These are phyloP conservation scores for Venustampulla echinocandica DNA, from an alignment of 495 filamentous ascomycete genomes.

Conservation along the genomic window DNA sequence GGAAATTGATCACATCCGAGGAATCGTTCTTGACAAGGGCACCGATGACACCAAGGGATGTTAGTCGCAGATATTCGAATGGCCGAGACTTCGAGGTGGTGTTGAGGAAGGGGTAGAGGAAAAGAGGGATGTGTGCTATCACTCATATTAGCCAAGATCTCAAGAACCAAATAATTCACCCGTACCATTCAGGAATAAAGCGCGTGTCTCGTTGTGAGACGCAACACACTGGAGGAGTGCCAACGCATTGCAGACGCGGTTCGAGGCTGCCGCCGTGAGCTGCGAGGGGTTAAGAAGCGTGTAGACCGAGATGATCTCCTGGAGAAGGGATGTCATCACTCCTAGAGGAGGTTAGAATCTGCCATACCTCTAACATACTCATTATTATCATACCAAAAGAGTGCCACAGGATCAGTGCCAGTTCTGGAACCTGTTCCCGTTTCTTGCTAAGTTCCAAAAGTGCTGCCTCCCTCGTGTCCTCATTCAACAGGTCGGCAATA, in stretches of 20 bases:
- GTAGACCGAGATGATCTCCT: conserved; percentile 99
- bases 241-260: conserved; percentile 95
- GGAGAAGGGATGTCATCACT: conserved; percentile 94
- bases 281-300: conserved; percentile 93
- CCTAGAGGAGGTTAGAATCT: conserved; percentile 48
- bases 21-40: conserved; percentile 99
- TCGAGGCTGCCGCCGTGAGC: conserved; percentile 91
- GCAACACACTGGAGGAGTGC: conserved; percentile 96
- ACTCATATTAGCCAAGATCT: conserved; percentile 9
- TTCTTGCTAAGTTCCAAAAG: conserved; percentile 98
- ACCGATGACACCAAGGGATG: conserved; percentile 95
- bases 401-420: conserved; percentile 96
- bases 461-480: conserved; percentile 77
- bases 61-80: conserved; percentile 96
- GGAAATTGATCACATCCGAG: conserved; percentile 96
- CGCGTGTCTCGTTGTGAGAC: conserved; percentile 92
- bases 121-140: conserved; percentile 94
- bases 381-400: conserved; percentile 70
- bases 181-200: conserved; percentile 83
- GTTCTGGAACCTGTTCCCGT: conserved; percentile 91
- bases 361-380: conserved; percentile 14
- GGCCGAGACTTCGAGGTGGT: conserved; percentile 97
- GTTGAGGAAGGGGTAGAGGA: conserved; percentile 97
- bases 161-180: conserved; percentile 3
- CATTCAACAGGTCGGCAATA: conserved; percentile 87